phyloP scores from a whole-genome alignment of 371 early-diverging fungal species.

The Mortierella sp. region DNA sequence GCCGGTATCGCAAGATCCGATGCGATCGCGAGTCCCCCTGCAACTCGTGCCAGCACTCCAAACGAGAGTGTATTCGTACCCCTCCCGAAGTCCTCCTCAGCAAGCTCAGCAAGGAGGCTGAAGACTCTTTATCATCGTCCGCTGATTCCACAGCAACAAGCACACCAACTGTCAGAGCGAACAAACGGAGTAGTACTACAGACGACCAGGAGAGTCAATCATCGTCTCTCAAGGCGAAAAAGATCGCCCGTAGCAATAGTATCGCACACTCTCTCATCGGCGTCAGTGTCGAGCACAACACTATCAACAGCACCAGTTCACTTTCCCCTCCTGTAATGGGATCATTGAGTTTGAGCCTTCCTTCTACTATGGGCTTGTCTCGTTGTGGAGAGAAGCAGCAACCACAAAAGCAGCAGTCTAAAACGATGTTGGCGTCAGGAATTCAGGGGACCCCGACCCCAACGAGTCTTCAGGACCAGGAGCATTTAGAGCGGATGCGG shows the following conservation, averaged over 20 bases:
- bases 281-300: neutral
- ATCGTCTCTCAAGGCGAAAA: neutral
- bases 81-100: conserved; percentile 42
- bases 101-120: conserved; percentile 20
- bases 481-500: conserved; percentile 45
- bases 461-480: conserved; percentile 35
- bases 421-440: neutral
- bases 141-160: neutral
- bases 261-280: neutral
- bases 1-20: conserved; percentile 56
- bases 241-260: neutral
- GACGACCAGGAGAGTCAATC: neutral
- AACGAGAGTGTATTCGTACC: conserved; percentile 55
- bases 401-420: neutral
- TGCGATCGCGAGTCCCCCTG: conserved; percentile 58
- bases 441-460: neutral
- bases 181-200: neutral
- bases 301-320: neutral
- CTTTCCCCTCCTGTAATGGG: neutral
- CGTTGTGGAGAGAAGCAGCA: neutral
- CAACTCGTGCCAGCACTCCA: conserved; percentile 57
- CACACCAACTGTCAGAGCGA: neutral
- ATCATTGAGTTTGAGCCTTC: neutral
- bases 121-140: neutral
- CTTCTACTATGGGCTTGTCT: neutral